Conservation (phyloP, 2,329 filamentous ascomycete species). For the Paecilomyces niveus region DNA sequence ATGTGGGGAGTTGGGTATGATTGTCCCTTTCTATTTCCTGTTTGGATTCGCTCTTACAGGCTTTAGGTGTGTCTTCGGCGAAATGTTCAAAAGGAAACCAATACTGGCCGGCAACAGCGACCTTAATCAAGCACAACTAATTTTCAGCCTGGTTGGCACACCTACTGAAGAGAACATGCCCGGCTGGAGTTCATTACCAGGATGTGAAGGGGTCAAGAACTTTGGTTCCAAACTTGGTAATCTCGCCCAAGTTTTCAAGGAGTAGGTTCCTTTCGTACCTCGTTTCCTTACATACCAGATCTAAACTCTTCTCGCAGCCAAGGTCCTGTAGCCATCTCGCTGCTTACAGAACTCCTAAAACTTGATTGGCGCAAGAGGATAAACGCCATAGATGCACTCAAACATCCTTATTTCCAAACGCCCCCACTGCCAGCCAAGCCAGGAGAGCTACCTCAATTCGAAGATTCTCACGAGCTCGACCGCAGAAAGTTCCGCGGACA, state of each 20-base stretch:
- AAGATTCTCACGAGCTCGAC: conserved; percentile 96
- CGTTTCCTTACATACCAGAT: not conserved
- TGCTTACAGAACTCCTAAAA: conserved; percentile 74
- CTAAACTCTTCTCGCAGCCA: conserved; percentile 37
- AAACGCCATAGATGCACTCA: conserved; percentile 87
- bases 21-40: conserved; percentile 1
- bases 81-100: conserved; percentile 92
- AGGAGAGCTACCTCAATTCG: conserved; percentile 81
- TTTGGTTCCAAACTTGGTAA: conserved; percentile 58
- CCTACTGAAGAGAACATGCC: conserved; percentile 91
- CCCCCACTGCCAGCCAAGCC: conserved; percentile 71
- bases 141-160: conserved; percentile 86
- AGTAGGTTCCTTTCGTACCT: conserved; percentile 40
- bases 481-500: conserved; percentile 83
- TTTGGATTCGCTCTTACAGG: conserved; percentile 11
- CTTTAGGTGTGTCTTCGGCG: conserved; percentile 85
- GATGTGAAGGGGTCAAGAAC: conserved; percentile 64
- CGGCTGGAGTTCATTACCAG: conserved; percentile 75
- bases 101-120: conserved; percentile 89
- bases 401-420: conserved; percentile 85
- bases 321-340: conserved; percentile 64
- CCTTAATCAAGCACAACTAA: conserved; percentile 80
- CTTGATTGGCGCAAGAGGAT: conserved; percentile 84
- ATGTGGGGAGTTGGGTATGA: conserved; percentile 93
- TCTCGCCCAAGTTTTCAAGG: conserved; percentile 65